Conservation (phyloP, 2,329 filamentous ascomycete genomes). For the Penicillium sp. region DNA sequence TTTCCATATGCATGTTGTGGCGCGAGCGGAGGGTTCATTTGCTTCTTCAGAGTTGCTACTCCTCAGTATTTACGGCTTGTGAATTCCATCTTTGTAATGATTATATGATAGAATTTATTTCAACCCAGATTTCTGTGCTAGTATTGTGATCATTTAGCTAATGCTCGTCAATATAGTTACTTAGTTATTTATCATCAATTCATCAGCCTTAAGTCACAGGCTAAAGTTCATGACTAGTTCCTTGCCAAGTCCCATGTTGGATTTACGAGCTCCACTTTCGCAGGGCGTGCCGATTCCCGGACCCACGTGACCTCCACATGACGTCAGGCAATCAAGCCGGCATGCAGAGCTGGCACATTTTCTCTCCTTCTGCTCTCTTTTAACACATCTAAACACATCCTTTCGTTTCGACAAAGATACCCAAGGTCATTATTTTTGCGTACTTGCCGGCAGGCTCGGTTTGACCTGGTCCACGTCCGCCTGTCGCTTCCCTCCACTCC, state of each 20-base stretch:
- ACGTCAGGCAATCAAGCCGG: slow-evolving; percentile 11
- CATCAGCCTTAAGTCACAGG: too few species aligned
- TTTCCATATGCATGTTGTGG: slow-evolving; percentile 20
- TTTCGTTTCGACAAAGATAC: slow-evolving; percentile 9
- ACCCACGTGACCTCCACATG: slow-evolving; percentile 22
- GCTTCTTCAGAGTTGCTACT: slow-evolving; percentile 12
- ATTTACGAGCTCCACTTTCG: not conserved
- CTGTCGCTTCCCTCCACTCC: slow-evolving; percentile 16
- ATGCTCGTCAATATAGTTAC: too few species aligned
- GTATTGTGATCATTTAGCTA: too few species aligned
- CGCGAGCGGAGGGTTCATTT: slow-evolving; percentile 13
- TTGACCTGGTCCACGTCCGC: slow-evolving; percentile 8
- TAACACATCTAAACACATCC: slow-evolving; percentile 3
- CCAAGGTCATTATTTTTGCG: slow-evolving; percentile 10
- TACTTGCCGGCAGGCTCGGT: slow-evolving; percentile 15
- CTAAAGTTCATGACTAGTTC: too few species aligned
- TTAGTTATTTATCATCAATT: too few species aligned
- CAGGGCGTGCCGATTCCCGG: slow-evolving; percentile 13
- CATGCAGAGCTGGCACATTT: not conserved
- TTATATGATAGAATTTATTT: slow-evolving; percentile 28
- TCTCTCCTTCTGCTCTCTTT: not conserved
- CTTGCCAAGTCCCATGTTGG: not conserved
- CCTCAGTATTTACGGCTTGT: slow-evolving; percentile 6
- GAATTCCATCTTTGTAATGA: slow-evolving; percentile 11
- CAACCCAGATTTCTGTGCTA: not conserved